A percentile compares a stretch with the other conserved stretches of the same genome.
These are phyloP conservation scores for Scedosporium boydii DNA, from an alignment of 2,329 filamentous ascomycete species.

Conservation along the genomic window DNA sequence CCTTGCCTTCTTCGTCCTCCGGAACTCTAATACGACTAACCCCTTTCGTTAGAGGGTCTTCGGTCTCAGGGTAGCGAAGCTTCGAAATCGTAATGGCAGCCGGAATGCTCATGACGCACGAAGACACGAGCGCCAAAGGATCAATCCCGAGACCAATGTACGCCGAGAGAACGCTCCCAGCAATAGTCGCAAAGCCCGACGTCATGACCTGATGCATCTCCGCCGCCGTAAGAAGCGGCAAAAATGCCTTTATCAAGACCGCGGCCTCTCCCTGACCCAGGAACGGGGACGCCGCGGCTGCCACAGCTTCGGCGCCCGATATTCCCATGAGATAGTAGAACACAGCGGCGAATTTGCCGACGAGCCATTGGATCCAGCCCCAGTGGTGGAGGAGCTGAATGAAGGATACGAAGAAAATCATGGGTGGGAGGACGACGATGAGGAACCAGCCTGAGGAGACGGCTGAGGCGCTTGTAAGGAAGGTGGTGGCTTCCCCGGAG, in stretches of 20 bases:
- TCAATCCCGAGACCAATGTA: slow-evolving; percentile 64
- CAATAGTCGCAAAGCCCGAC: slow-evolving; percentile 67
- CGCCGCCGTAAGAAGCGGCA: slow-evolving; percentile 59
- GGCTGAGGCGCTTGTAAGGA: slow-evolving; percentile 45
- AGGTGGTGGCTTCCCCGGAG: slow-evolving; percentile 51
- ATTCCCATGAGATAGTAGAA: slow-evolving; percentile 71
- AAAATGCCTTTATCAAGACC: slow-evolving; percentile 66
- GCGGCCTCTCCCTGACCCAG: slow-evolving; percentile 73
- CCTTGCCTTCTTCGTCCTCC: slow-evolving; percentile 48
- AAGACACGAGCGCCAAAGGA: slow-evolving; percentile 61
- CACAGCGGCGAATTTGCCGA: slow-evolving; percentile 63
- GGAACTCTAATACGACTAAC: slow-evolving; percentile 55
- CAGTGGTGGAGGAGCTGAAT: slow-evolving; percentile 63
- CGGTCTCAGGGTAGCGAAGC: slow-evolving; percentile 61
- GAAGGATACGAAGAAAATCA: slow-evolving; percentile 70
- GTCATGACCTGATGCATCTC: slow-evolving; percentile 70
- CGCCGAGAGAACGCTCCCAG: slow-evolving; percentile 60
- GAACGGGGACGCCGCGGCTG: slow-evolving; percentile 66
- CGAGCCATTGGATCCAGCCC: slow-evolving; percentile 62
- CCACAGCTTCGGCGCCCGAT: slow-evolving; percentile 65
- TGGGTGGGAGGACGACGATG: slow-evolving; percentile 55
- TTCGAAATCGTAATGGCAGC: slow-evolving; percentile 64
- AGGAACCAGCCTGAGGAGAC: slow-evolving; percentile 48
- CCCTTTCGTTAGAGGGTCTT: slow-evolving; percentile 57
- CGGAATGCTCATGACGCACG: slow-evolving; percentile 70